Evolutionary conservation across 305 asterid species (phyloP), one percentile per base, ranked within the genome.

Genomic region (Fraxinus sp.): DNA sequence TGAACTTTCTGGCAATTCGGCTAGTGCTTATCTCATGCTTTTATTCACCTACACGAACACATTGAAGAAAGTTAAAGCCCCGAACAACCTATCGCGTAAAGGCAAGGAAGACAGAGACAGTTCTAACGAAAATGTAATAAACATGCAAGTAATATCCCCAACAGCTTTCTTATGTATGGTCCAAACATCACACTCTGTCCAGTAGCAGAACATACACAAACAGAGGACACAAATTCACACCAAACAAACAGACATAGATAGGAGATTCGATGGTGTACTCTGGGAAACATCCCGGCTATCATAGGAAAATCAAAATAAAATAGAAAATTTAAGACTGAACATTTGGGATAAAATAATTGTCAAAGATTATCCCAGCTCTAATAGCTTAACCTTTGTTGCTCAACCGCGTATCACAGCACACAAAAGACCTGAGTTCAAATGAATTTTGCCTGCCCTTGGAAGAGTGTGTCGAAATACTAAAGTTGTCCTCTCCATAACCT

Each of bases 11-110:
- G 36, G 66, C 18, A 41, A 78, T 20, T 20, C 5, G 13, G 49
- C 26, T 59, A 80, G 6, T 22, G 16, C 62, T 16, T 46, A 46
- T 13, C 55, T 49, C 43, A 57, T 55, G 74, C 46, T 75, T 46
- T 33, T 70, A 3, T 28, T 16, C 20, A 83, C 86, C 92, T 85
- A 84, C 83, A 83, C 14, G 55, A 85, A 66, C 77, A 87, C 22
- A 52, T 13, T 7, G 14, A 75, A 70, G 16, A 64, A 64, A 64
- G 46, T 74, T 78, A 72, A 83, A 37, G 75, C 62, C 43, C 18
- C 41, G 33, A 28, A 59, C 22, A 4, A 81, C 24, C 72, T 10
- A 41, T 30, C 6, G 28, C 7, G n/a, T 64, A 64, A 4, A 64
- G 30, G 73, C 16, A 22, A 64, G 73, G 70, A 59, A 59, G 70